Percentiles rank a stretch among this genome's conserved stretches.
Conservation (phyloP, 768 basidiomycete species). For the Tulasnella sp. region DNA sequence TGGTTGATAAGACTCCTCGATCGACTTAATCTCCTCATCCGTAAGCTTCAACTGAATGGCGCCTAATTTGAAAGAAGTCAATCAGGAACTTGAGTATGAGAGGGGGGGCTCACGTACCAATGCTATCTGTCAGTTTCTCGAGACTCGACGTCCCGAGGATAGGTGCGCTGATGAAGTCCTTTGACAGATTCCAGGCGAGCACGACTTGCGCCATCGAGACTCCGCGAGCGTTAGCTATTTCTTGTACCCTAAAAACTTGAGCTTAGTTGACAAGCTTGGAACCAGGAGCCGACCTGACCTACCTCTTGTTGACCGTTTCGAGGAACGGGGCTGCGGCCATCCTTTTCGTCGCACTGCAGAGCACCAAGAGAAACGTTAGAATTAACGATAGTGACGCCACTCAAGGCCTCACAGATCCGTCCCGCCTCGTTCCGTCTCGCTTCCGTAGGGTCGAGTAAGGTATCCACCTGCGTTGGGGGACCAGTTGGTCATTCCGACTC, state of each 20-base stretch:
- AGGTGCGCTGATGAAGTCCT: conserved; percentile 14
- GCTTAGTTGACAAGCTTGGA: neutral
- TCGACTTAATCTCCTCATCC: conserved; percentile 36
- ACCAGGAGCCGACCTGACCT: neutral
- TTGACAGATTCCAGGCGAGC: conserved; percentile 30
- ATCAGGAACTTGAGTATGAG: neutral
- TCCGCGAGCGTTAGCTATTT: no score
- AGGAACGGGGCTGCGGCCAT: no score
- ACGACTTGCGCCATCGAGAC: conserved; percentile 38
- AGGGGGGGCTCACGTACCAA: conserved; percentile 40
- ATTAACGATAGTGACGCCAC: no score
- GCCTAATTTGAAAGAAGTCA: neutral
- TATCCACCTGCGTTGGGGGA: no score
- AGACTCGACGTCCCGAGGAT: conserved; percentile 22
- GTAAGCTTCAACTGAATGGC: conserved; percentile 32
- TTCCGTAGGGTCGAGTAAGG: conserved; percentile 21
- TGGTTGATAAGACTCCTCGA: conserved; percentile 36
- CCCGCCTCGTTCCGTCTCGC: conserved; percentile 3
- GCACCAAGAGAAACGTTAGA: no score
- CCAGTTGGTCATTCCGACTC: conserved; percentile 30
- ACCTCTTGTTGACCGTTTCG: no score
- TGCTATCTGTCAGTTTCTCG: conserved; percentile 41
- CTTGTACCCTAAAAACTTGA: no score
- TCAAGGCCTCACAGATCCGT: no score
- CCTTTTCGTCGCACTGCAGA: no score